Conservation (phyloP, 2,329 filamentous ascomycete genomes). For the Septoria linicola region DNA sequence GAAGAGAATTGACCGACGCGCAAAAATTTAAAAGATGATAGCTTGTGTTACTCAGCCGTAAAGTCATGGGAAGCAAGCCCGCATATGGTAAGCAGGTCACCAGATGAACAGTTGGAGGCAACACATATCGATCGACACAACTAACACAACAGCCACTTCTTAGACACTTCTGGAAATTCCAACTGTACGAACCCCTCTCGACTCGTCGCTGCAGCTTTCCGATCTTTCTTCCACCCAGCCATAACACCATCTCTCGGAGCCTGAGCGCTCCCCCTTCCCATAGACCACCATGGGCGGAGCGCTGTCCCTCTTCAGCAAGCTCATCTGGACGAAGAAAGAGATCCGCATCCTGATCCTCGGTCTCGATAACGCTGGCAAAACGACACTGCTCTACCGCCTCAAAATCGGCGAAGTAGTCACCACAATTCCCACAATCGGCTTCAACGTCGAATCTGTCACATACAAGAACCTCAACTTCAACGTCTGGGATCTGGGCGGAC, state of each 20-base stretch:
- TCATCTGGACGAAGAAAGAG: slow-evolving; percentile 93
- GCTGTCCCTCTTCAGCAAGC: slow-evolving; percentile 61
- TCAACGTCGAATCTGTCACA: slow-evolving; percentile 98
- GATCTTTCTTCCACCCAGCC: neutral
- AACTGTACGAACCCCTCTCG: neutral
- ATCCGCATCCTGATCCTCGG: slow-evolving; percentile 73
- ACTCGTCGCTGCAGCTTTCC: too few relatives aligned
- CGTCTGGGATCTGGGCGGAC: slow-evolving; percentile 96
- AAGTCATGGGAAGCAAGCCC: too few relatives aligned
- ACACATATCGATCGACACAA: slow-evolving; percentile 3
- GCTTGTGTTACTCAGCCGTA: too few relatives aligned
- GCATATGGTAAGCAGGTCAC: slow-evolving; percentile 6
- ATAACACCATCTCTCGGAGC: neutral
- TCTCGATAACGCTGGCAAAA: slow-evolving; percentile 98
- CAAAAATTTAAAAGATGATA: too few relatives aligned
- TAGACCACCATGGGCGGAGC: slow-evolving; percentile 53
- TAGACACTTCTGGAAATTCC: neutral
- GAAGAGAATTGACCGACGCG: too few relatives aligned
- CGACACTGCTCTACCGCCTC: slow-evolving; percentile 89
- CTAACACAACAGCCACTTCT: neutral
- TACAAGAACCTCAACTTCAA: slow-evolving; percentile 99
- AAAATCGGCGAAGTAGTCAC: slow-evolving; percentile 98
- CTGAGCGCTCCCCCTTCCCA: slow-evolving; percentile 14
- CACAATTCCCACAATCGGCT: slow-evolving; percentile 97
- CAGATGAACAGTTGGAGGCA: slow-evolving; percentile 2